These are phyloP conservation scores for Neurospora sp. DNA, from an alignment of 495 filamentous ascomycete genomes.

Conservation along the genomic window DNA sequence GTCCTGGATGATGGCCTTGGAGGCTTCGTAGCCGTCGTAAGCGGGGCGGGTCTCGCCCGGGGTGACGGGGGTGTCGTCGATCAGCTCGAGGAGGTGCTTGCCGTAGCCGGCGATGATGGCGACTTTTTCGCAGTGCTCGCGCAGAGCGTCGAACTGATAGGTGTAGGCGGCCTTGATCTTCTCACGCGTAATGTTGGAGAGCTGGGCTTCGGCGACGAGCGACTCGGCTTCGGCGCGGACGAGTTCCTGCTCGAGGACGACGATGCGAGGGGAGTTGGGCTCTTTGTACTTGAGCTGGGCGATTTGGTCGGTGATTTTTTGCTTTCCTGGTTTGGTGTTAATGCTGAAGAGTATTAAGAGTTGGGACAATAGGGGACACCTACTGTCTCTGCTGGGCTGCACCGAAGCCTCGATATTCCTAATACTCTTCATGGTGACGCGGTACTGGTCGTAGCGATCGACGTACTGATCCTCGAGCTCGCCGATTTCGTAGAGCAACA, in stretches of 20 bases:
- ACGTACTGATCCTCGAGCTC: slow-evolving; percentile 97
- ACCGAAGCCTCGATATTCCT: slow-evolving; percentile 97
- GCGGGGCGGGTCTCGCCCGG: slow-evolving; percentile 93
- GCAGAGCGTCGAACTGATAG: slow-evolving; percentile 96
- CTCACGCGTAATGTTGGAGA: slow-evolving; percentile 98
- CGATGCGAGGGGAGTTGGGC: slow-evolving; percentile 92
- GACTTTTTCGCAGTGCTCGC: slow-evolving; percentile 96
- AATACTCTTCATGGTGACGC: slow-evolving; percentile 98
- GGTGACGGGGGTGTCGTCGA: slow-evolving; percentile 94
- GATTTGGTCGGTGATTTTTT: slow-evolving; percentile 98
- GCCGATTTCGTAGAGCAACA: slow-evolving; percentile 95
- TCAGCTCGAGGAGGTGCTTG: slow-evolving; percentile 88
- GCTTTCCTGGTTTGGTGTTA: slow-evolving; percentile 57
- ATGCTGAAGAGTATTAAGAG: neutral
- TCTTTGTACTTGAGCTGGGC: slow-evolving; percentile 99
- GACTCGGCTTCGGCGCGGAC: slow-evolving; percentile 98
- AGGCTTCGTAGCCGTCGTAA: slow-evolving; percentile 96
- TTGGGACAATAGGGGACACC: slow-evolving; percentile 19
- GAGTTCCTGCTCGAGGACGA: slow-evolving; percentile 95
- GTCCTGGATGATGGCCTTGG: slow-evolving; percentile 98
- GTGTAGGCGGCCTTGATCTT: slow-evolving; percentile 98
- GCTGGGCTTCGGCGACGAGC: slow-evolving; percentile 91
- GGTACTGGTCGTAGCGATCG: slow-evolving; percentile 97
- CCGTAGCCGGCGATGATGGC: slow-evolving; percentile 96
- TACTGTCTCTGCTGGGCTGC: slow-evolving; percentile 94